Percentiles rank a stretch among this genome's conserved stretches.
These are phyloP conservation scores for Thraustochytrium sp. DNA, from an alignment of 352 stramenopile species.

Conservation along the genomic window DNA sequence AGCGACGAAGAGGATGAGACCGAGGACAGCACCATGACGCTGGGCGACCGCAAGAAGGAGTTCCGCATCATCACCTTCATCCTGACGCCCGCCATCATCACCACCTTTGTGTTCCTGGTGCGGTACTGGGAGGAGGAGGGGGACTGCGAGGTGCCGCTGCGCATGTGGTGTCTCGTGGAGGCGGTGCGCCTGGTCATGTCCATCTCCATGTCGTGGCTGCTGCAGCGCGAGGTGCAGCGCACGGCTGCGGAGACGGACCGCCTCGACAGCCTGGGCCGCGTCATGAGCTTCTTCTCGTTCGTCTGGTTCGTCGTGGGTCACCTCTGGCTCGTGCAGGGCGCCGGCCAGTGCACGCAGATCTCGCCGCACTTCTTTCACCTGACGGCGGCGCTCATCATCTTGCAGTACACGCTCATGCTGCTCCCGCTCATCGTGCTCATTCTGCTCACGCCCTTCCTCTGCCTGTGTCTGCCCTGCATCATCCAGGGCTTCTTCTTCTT, in stretches of 20 bases:
- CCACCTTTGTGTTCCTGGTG: constrained; percentile 20
- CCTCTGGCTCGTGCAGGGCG: constrained; percentile 24
- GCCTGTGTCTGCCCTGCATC: constrained; percentile 33
- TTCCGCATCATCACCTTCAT: constrained; percentile 35
- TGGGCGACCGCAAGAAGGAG: constrained; percentile 19
- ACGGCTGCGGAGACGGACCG: background rate
- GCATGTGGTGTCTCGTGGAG: constrained; percentile 23
- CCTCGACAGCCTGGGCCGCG: background rate
- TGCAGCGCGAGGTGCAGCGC: constrained; percentile 14
- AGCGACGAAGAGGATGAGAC: background rate
- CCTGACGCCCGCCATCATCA: background rate
- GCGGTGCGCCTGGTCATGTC: background rate
- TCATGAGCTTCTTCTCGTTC: constrained; percentile 38
- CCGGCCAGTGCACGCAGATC: background rate
- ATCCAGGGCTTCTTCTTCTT: constrained; percentile 33
- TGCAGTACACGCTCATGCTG: constrained; percentile 41
- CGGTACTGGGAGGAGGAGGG: constrained; percentile 32
- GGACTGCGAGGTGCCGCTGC: background rate
- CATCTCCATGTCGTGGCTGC: constrained; percentile 13
- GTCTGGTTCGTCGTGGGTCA: constrained; percentile 35
- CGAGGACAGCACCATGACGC: background rate
- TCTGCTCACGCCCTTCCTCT: constrained; percentile 23
- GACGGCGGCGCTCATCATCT: constrained; percentile 23
- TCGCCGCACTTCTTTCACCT: constrained; percentile 35
- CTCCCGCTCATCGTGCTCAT: constrained; percentile 31